These are phyloP conservation scores for Limonium bicolor DNA, from an alignment of 148 eudicot species.

Conservation along the genomic window DNA sequence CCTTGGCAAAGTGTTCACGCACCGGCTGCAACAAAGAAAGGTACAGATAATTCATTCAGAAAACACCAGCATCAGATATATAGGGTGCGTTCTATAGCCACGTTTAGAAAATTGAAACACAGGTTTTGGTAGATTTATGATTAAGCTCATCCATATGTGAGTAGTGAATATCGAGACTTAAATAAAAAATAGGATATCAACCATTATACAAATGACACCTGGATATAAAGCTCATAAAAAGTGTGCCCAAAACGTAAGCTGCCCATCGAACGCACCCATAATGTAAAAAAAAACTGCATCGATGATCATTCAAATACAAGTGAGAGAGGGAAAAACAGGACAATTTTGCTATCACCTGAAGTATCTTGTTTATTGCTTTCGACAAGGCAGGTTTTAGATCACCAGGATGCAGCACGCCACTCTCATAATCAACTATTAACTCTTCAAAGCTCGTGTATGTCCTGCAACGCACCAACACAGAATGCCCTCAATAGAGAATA, in stretches of 20 bases:
- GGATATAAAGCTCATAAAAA: background rate
- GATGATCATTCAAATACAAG: background rate
- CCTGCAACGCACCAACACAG: conserved; percentile 18
- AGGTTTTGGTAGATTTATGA: background rate
- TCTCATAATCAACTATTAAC: conserved; percentile 45
- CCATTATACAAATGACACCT: no score
- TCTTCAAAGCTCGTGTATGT: conserved; percentile 49
- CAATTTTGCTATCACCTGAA: conserved; percentile 38
- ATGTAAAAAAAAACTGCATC: background rate
- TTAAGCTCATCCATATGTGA: no score
- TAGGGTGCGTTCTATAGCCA: background rate
- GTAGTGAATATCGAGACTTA: no score
- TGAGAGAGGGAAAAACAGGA: background rate
- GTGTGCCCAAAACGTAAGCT: no score
- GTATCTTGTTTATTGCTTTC: conserved; percentile 55
- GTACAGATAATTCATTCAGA: background rate
- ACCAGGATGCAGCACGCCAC: conserved; percentile 52
- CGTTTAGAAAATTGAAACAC: no score
- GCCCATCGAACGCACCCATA: no score
- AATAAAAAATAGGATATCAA: no score
- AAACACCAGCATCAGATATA: background rate
- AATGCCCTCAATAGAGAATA: background rate
- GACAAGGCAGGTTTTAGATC: conserved; percentile 72
- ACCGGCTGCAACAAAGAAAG: conserved; percentile 45
- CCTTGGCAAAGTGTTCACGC: conserved; percentile 63